Conservation (phyloP, 768 basidiomycete species). For the Phlebiopsis gigantea region DNA sequence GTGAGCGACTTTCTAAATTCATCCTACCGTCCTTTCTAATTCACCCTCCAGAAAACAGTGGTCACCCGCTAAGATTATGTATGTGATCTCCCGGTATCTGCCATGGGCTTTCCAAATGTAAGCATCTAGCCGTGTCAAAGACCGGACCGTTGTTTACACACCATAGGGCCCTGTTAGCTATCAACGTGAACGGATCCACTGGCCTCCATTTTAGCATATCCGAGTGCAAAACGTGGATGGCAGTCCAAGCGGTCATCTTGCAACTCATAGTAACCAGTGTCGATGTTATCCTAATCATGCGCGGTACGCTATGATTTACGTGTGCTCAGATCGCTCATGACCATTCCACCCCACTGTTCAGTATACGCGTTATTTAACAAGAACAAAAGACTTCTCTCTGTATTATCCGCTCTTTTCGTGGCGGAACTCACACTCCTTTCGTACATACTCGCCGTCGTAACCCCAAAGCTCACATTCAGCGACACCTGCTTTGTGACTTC, state of each 20-base stretch:
- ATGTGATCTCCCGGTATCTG: slow-evolving; percentile 17
- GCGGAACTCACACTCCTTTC: slow-evolving; percentile 15
- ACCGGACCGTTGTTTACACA: neutral
- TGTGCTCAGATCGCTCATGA: neutral
- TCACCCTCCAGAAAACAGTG: slow-evolving; percentile 10
- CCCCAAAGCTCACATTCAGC: slow-evolving; percentile 18
- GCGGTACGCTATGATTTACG: slow-evolving; percentile 12
- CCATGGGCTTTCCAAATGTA: slow-evolving; percentile 22
- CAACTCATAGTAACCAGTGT: slow-evolving; percentile 23
- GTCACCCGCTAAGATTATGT: slow-evolving; percentile 21
- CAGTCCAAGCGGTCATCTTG: slow-evolving; percentile 17
- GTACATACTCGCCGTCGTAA: slow-evolving; percentile 18
- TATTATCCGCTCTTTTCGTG: slow-evolving; percentile 15
- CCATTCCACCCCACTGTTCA: neutral
- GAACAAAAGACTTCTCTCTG: slow-evolving; percentile 9
- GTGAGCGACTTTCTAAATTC: slow-evolving; percentile 5
- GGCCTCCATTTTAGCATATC: slow-evolving; percentile 14
- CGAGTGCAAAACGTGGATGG: slow-evolving; percentile 19
- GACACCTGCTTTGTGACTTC: slow-evolving; percentile 22
- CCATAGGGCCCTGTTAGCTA: slow-evolving; percentile 21
- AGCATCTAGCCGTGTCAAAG: neutral
- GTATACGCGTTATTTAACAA: slow-evolving; percentile 22
- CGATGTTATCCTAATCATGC: slow-evolving; percentile 22
- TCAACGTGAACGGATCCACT: slow-evolving; percentile 21
- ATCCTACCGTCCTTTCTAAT: neutral